Percentiles rank a stretch among this genome's conserved stretches.
phyloP scores from a whole-genome alignment of 805 yeast species.

The Starmerella bombi region DNA sequence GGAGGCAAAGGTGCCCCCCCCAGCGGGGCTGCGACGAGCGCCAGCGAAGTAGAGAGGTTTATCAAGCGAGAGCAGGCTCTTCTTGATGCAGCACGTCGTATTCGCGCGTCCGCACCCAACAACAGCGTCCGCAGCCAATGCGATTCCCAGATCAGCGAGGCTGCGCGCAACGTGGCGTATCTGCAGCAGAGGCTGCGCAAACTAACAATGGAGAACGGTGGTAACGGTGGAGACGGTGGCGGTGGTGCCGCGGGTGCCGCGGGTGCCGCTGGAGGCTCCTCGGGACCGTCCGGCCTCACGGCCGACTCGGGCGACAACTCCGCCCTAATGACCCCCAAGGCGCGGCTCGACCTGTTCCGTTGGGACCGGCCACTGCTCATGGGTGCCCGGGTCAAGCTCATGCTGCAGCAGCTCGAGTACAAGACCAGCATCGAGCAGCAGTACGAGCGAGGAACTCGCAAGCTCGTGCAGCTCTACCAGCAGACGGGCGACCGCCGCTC shows the following conservation, averaged over 20 bases:
- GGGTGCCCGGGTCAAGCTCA: slow-evolving; percentile 86
- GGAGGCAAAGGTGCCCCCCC: neutral
- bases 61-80: slow-evolving; percentile 80
- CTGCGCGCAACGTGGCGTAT: slow-evolving; percentile 81
- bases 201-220: slow-evolving; percentile 15
- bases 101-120: slow-evolving; percentile 68
- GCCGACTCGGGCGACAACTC: neutral
- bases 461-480: slow-evolving; percentile 70
- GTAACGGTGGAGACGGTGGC: slow-evolving; percentile 5
- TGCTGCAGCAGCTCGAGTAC: slow-evolving; percentile 90
- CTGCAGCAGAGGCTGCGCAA: slow-evolving; percentile 63
- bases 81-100: slow-evolving; percentile 71
- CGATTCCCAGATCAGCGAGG: slow-evolving; percentile 79
- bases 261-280: slow-evolving; percentile 3
- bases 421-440: slow-evolving; percentile 89
- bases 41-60: slow-evolving; percentile 49
- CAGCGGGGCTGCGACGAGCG: slow-evolving; percentile 1
- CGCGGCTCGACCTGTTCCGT: slow-evolving; percentile 55
- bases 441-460: slow-evolving; percentile 84
- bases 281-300: slow-evolving; percentile 7
- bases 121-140: slow-evolving; percentile 78
- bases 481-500: slow-evolving; percentile 83
- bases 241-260: neutral
- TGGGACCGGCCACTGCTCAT: slow-evolving; percentile 80
- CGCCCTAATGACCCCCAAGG: slow-evolving; percentile 7